These are phyloP conservation scores for Pythium vanterpoolii DNA, from an alignment of 352 stramenopile species.

Conservation along the genomic window DNA sequence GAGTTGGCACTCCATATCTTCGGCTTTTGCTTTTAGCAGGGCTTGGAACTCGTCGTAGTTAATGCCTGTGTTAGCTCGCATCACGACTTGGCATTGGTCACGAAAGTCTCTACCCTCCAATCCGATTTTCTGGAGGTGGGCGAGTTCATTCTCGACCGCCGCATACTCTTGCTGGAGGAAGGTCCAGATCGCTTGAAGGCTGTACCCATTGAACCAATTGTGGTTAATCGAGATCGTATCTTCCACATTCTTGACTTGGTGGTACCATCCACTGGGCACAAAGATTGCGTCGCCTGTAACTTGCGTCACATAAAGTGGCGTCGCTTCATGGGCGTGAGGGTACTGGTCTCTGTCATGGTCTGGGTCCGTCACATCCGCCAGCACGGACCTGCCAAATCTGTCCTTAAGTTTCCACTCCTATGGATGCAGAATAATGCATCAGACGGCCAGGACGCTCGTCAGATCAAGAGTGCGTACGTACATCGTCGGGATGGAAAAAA, in stretches of 20 bases:
- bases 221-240: conserved; percentile 96
- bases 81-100: conserved; percentile 70
- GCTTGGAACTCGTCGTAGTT: conserved; percentile 66
- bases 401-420: conserved; percentile 69
- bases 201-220: conserved; percentile 96
- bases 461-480: no score
- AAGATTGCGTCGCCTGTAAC: conserved; percentile 89
- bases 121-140: conserved; percentile 59
- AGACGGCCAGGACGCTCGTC: no score
- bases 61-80: conserved; percentile 77
- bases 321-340: conserved; percentile 46
- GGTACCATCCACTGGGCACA: conserved; percentile 95
- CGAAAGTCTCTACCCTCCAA: conserved; percentile 50
- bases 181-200: conserved; percentile 50
- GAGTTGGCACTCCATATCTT: conserved; percentile 23
- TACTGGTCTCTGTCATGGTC: conserved; percentile 52
- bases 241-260: conserved; percentile 92
- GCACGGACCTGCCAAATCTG: conserved; percentile 47
- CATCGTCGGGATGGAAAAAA: conserved; percentile 80
- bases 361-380: conserved; percentile 46
- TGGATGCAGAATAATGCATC: no score
- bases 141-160: conserved; percentile 59
- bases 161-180: conserved; percentile 69
- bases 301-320: conserved; percentile 49
- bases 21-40: conserved; percentile 48